These are phyloP conservation scores for Epicoccum nigrum DNA, from an alignment of 2,329 filamentous ascomycete genomes.

Conservation along the genomic window DNA sequence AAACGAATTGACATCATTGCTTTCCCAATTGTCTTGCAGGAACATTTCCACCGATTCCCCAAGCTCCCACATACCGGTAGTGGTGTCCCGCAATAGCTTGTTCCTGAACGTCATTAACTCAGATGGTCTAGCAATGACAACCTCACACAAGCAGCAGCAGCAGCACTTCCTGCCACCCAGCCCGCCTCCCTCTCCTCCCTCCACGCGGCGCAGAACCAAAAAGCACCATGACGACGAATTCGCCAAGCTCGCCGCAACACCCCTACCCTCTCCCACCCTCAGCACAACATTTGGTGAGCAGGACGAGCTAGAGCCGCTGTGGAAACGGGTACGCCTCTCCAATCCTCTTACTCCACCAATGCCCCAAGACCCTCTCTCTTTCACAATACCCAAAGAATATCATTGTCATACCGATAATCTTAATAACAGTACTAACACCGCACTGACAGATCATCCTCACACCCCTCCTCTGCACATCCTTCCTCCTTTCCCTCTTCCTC, in stretches of 20 bases:
- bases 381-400: no score
- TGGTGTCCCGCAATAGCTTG: neutral
- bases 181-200: conserved; percentile 39
- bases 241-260: conserved; percentile 34
- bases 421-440: neutral
- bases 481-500: conserved; percentile 68
- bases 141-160: conserved; percentile 21
- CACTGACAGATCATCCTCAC: conserved; percentile 59
- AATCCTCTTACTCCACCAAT: neutral
- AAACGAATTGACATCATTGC: neutral
- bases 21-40: neutral
- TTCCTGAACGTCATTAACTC: no score
- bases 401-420: no score
- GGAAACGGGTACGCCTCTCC: conserved; percentile 30
- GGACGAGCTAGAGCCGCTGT: conserved; percentile 29
- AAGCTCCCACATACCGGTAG: no score
- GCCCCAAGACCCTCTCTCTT: no score
- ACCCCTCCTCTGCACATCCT: conserved; percentile 67
- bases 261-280: conserved; percentile 28
- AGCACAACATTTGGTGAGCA: conserved; percentile 26
- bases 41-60: neutral
- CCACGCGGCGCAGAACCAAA: conserved; percentile 26
- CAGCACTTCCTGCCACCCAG: conserved; percentile 29
- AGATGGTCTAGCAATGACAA: conserved; percentile 13
- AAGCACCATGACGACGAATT: conserved; percentile 39